Conservation (phyloP, 305 asterid genomes). For the Fraxinus albicans region DNA sequence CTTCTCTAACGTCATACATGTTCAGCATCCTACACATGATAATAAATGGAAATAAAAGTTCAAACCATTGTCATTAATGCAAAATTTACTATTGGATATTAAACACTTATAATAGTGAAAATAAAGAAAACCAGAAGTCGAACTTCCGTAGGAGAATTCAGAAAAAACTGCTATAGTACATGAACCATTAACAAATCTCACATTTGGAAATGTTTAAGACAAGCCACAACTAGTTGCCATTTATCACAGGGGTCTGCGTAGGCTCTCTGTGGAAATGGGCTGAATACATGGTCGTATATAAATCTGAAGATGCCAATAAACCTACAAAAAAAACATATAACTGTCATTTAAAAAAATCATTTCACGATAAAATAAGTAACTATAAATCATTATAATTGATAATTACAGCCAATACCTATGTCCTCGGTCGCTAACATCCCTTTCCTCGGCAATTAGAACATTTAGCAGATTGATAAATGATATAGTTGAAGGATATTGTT, state of each 20-base stretch:
- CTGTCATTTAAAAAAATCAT: constrained; percentile 15
- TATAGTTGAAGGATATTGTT: constrained; percentile 93
- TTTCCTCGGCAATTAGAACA: constrained; percentile 80
- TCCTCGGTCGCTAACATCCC: constrained; percentile 81
- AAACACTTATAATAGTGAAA: not conserved
- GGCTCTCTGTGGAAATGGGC: constrained; percentile 97
- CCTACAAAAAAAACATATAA: constrained; percentile 38
- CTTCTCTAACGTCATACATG: constrained; percentile 81
- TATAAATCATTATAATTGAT: not conserved
- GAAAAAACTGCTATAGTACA: constrained; percentile 14
- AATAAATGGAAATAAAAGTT: constrained; percentile 23
- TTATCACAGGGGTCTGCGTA: constrained; percentile 88
- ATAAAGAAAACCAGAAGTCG: not conserved
- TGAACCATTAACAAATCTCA: constrained; percentile 36
- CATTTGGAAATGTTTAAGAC: constrained; percentile 90
- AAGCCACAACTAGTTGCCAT: constrained; percentile 90
- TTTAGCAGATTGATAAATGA: constrained; percentile 80
- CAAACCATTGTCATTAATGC: constrained; percentile 10
- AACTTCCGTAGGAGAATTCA: constrained; percentile 10
- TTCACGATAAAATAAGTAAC: constrained; percentile 13
- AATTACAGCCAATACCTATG: constrained; percentile 57
- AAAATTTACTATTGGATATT: constrained; percentile 6
- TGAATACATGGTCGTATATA: constrained; percentile 87
- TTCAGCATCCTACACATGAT: constrained; percentile 74
- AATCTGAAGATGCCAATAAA: constrained; percentile 94